These are phyloP conservation scores for Syncephalastrum contaminatum DNA, from an alignment of 371 early-diverging fungal genomes.

Conservation along the genomic window DNA sequence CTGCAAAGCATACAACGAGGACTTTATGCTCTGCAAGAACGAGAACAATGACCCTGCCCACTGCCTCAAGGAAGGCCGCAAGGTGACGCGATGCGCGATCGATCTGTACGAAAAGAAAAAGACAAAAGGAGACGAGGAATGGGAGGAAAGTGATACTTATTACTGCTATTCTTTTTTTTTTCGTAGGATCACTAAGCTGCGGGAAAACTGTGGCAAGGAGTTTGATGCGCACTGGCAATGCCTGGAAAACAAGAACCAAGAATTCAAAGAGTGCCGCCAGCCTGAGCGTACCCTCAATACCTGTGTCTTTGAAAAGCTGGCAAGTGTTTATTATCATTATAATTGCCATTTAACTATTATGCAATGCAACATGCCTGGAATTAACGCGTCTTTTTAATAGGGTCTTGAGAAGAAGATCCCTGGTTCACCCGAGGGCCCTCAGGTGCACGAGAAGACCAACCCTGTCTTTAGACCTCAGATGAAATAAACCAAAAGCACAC, in stretches of 20 bases:
- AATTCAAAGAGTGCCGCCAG: conserved; percentile 78
- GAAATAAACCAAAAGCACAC: conserved; percentile 28
- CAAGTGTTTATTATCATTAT: conserved; percentile 33
- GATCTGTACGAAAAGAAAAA: conserved; percentile 66
- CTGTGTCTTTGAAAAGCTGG: conserved; percentile 90
- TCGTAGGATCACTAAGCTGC: conserved; percentile 77
- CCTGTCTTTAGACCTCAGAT: conserved; percentile 58
- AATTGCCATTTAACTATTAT: not conserved
- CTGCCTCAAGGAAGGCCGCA: conserved; percentile 92
- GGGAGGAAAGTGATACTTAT: not conserved
- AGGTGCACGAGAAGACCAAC: conserved; percentile 73
- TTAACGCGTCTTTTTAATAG: conserved; percentile 33
- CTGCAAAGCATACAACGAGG: conserved; percentile 93
- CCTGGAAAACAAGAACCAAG: conserved; percentile 89
- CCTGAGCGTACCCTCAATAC: conserved; percentile 82
- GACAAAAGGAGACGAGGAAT: not conserved
- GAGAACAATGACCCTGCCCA: conserved; percentile 88
- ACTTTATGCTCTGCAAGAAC: conserved; percentile 95
- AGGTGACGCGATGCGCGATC: conserved; percentile 93
- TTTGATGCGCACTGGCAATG: conserved; percentile 94
- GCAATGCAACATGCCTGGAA: too few species aligned
- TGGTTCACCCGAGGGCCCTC: conserved; percentile 68
- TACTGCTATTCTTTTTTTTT: conserved; percentile 4
- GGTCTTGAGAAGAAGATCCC: conserved; percentile 81
- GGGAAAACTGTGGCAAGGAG: conserved; percentile 86